Conservation (phyloP, 2,329 filamentous ascomycete species). For the Hortaea werneckii region DNA sequence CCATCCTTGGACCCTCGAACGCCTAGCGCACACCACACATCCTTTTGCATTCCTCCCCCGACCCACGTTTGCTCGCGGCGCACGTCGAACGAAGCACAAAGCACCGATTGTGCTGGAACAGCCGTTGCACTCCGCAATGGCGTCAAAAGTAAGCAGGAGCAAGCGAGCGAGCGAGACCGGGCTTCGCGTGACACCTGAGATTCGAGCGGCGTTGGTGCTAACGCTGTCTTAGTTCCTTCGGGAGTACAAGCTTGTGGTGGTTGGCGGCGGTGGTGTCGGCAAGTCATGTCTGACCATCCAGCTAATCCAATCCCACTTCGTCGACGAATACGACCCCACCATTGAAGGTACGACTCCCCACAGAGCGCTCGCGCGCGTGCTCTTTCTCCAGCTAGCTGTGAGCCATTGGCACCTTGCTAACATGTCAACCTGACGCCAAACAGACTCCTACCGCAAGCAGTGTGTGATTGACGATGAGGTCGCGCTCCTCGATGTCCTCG, state of each 20-base stretch:
- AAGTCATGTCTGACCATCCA: slow-evolving; percentile 99
- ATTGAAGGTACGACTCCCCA: slow-evolving; percentile 69
- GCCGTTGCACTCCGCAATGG: slow-evolving; percentile 15
- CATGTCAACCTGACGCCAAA: slow-evolving; percentile 1
- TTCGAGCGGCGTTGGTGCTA: slow-evolving; percentile 3
- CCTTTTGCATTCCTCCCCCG: no score
- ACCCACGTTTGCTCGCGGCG: background rate
- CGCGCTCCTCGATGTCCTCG: slow-evolving; percentile 91
- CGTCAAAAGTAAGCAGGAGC: slow-evolving; percentile 20
- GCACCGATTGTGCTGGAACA: background rate
- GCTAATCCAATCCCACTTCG: slow-evolving; percentile 72
- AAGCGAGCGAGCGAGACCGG: slow-evolving; percentile 2
- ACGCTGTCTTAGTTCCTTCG: slow-evolving; percentile 35
- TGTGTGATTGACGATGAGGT: slow-evolving; percentile 98
- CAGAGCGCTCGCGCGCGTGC: no score
- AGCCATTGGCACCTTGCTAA: background rate
- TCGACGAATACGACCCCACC: slow-evolving; percentile 98
- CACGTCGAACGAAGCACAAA: background rate
- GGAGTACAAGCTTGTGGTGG: slow-evolving; percentile 64
- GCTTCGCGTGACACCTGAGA: slow-evolving; percentile 5
- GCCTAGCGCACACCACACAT: no score
- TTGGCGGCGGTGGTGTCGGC: slow-evolving; percentile 95
- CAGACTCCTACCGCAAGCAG: slow-evolving; percentile 99
- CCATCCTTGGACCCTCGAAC: no score
- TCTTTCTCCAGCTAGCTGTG: background rate